Conservation (phyloP, 2,329 filamentous ascomycete genomes). For the Exophiala calicioides region DNA sequence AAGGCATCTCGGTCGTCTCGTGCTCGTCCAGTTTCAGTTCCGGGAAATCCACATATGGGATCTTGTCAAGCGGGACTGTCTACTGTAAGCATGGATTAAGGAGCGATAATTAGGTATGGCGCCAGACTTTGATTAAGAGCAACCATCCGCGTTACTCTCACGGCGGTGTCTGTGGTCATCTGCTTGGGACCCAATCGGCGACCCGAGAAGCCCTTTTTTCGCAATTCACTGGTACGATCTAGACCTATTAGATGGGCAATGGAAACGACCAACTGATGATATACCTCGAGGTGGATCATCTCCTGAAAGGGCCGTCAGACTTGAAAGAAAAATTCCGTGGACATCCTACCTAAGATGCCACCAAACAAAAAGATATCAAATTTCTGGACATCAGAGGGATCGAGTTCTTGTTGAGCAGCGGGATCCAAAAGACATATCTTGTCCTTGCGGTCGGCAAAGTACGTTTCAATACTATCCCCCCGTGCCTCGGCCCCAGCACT, state of each 20-base stretch:
- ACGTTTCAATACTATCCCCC: slow-evolving; percentile 74
- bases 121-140: slow-evolving; percentile 75
- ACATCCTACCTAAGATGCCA: slow-evolving; percentile 75
- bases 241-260: neutral
- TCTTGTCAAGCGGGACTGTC: slow-evolving; percentile 72
- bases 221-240: slow-evolving; percentile 81
- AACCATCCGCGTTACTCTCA: slow-evolving; percentile 87
- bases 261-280: neutral
- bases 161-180: slow-evolving; percentile 98
- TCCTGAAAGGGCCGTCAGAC: slow-evolving; percentile 52
- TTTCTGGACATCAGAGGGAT: slow-evolving; percentile 74
- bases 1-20: slow-evolving; percentile 96
- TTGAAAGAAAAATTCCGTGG: neutral
- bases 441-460: slow-evolving; percentile 71
- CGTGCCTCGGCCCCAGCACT: slow-evolving; percentile 68
- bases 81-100: slow-evolving; percentile 1
- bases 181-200: slow-evolving; percentile 87
- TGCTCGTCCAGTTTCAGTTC: slow-evolving; percentile 87
- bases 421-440: slow-evolving; percentile 89
- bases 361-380: slow-evolving; percentile 96
- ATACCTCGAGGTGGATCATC: slow-evolving; percentile 79
- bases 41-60: slow-evolving; percentile 82
- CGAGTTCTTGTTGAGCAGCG: slow-evolving; percentile 75
- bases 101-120: neutral
- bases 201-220: slow-evolving; percentile 88